A percentile compares a stretch with the other conserved stretches of the same genome.
Conservation (phyloP, 208 protist genomes). For the Leishmania gerbilli region DNA sequence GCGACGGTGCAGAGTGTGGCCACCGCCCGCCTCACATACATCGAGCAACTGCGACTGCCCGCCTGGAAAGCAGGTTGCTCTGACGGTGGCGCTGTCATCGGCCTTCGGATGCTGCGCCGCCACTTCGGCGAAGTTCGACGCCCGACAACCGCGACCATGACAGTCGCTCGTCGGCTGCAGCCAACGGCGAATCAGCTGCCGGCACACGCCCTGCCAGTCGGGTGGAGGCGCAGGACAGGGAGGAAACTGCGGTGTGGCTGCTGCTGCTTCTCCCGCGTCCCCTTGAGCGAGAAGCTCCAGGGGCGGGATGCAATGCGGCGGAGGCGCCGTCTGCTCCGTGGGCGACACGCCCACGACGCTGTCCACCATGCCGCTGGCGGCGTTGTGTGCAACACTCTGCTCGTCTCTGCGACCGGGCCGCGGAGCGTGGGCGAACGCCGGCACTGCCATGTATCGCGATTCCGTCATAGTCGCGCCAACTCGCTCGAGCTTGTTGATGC, state of each 20-base stretch:
- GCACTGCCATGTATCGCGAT: not conserved
- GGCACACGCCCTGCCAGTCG: conserved; percentile 11
- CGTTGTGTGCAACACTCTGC: not conserved
- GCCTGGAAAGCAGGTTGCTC: not conserved
- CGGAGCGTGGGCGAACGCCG: not conserved
- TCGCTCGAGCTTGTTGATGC: not conserved
- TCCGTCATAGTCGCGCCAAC: not conserved
- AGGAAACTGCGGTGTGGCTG: too few relatives aligned
- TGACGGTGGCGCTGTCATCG: not conserved
- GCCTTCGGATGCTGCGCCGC: not conserved
- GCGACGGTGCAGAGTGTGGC: conserved; percentile 24
- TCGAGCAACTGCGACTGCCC: not conserved
- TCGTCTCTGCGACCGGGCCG: not conserved
- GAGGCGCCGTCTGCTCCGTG: not conserved
- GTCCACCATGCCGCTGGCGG: not conserved
- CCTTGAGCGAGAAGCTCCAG: not conserved
- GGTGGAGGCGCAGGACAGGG: not conserved
- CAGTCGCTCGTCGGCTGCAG: not conserved
- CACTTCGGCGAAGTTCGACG: not conserved
- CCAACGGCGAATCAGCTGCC: conserved; percentile 8
- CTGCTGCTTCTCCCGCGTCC: not conserved
- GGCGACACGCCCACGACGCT: not conserved
- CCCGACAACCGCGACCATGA: not conserved
- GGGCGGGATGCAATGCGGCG: not conserved
- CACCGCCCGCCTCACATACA: not conserved